phyloP scores from a whole-genome alignment of 2,329 filamentous ascomycete genomes.

The Meredithiella fracta region DNA sequence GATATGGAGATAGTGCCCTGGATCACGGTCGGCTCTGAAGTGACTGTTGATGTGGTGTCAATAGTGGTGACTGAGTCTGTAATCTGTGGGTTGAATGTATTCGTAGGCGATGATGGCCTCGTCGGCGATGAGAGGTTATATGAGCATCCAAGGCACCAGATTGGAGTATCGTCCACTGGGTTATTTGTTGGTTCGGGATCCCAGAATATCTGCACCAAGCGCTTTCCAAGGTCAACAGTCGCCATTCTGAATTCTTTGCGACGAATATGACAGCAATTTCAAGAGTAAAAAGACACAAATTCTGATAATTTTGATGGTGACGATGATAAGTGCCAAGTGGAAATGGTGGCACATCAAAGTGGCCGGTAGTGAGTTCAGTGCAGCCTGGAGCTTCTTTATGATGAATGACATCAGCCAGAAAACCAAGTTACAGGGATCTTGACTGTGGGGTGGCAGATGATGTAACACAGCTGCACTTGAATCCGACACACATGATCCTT shows the following conservation, averaged over 20 bases:
- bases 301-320: not conserved
- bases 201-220: slow-evolving; percentile 82
- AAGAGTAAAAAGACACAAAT: not conserved
- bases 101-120: not conserved
- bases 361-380: too few species aligned
- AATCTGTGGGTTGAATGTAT: not conserved
- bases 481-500: too few species aligned
- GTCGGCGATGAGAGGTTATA: slow-evolving; percentile 27
- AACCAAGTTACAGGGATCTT: not conserved
- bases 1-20: not conserved
- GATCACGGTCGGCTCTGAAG: not conserved
- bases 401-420: slow-evolving; percentile 11
- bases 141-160: slow-evolving; percentile 62
- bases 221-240: slow-evolving; percentile 60
- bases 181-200: slow-evolving; percentile 79
- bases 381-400: not conserved
- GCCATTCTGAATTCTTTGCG: slow-evolving; percentile 20
- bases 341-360: not conserved
- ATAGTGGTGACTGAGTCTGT: slow-evolving; percentile 1
- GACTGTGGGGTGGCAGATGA: not conserved
- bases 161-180: slow-evolving; percentile 44
- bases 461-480: not conserved
- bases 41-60: not conserved
- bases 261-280: not conserved
- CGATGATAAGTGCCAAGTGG: not conserved